Evolutionary conservation across 805 yeast genomes (phyloP), one percentile per base, ranked within the genome.

Genomic region (Metschnikowia cubensis): DNA sequence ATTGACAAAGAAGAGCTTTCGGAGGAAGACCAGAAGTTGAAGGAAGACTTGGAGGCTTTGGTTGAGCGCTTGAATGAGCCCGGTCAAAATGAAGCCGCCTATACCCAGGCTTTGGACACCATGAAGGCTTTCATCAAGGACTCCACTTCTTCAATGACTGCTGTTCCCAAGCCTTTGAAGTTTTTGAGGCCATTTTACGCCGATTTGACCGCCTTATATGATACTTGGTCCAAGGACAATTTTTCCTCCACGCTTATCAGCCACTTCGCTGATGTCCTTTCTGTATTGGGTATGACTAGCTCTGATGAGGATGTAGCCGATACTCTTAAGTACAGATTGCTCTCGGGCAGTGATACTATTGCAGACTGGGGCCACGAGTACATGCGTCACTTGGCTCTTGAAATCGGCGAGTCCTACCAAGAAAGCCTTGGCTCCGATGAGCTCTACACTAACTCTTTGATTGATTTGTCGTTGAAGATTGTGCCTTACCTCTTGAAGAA

Each of bases 361-460:
- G 84, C 84, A 46, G 87, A 84, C 61, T 94, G 99, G 99, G 99
- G 99, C 41, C 98, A 94, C 67, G 99, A 94, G 70, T 94, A 94
- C 67, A 82, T 92, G 62, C 90, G 99, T 65, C 98, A 94, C 71
- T 77, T 94, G 62, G 96, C 99, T 2, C 74, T 94, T 53, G 97
- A 94, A 70, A 89, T 94, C 59, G 98, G 99, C 52, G 92, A 87
- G 63, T 87, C 86, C 48, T 87, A 83, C 67, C 84, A 82, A 58
- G 83, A 78, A 53, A 57, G 65, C 54, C 53, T 64, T 52, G 76
- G 75, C 14, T 45, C 58, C 3, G 71, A 71, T 42, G 76, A 73
- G 48, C 64, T 50, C 4, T 56, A 62, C 35, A 66, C 66, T 31
- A 59, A 61, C 7, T 74, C 77, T 38, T 74, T 94, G 55, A 69